Conservation (phyloP, 495 filamentous ascomycete species). For the Polyplosphaeria fusca region DNA sequence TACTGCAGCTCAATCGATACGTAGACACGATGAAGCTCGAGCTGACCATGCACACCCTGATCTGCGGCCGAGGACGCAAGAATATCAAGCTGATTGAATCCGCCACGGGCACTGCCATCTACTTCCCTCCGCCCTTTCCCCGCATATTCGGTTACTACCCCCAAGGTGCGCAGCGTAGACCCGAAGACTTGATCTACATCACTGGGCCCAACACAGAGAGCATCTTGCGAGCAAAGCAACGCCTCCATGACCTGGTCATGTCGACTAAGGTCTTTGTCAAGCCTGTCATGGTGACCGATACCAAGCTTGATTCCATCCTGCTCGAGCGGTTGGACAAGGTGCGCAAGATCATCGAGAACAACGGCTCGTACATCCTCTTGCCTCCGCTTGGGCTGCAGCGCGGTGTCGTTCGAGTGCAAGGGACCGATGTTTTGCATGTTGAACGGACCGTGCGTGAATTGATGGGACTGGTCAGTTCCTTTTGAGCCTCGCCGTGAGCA, state of each 20-base stretch:
- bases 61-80: slow-evolving; percentile 87
- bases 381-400: slow-evolving; percentile 78
- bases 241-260: slow-evolving; percentile 74
- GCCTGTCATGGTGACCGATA: slow-evolving; percentile 75
- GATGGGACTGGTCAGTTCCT: slow-evolving; percentile 74
- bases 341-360: slow-evolving; percentile 93
- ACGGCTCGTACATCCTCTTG: slow-evolving; percentile 89
- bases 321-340: slow-evolving; percentile 92
- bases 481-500: slow-evolving; percentile 1
- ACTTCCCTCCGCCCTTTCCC: slow-evolving; percentile 92
- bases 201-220: slow-evolving; percentile 78
- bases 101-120: slow-evolving; percentile 88
- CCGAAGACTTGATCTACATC: slow-evolving; percentile 87
- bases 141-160: slow-evolving; percentile 85
- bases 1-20: slow-evolving; percentile 71
- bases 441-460: slow-evolving; percentile 92
- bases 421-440: slow-evolving; percentile 84
- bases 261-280: slow-evolving; percentile 84
- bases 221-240: slow-evolving; percentile 82
- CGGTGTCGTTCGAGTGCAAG: slow-evolving; percentile 80
- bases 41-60: slow-evolving; percentile 77
- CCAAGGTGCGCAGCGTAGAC: slow-evolving; percentile 68
- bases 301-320: slow-evolving; percentile 91
- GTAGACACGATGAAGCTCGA: slow-evolving; percentile 82
- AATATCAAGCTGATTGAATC: slow-evolving; percentile 98